Conservation (phyloP, 2,329 filamentous ascomycete species). For the Exophiala calicioides region DNA sequence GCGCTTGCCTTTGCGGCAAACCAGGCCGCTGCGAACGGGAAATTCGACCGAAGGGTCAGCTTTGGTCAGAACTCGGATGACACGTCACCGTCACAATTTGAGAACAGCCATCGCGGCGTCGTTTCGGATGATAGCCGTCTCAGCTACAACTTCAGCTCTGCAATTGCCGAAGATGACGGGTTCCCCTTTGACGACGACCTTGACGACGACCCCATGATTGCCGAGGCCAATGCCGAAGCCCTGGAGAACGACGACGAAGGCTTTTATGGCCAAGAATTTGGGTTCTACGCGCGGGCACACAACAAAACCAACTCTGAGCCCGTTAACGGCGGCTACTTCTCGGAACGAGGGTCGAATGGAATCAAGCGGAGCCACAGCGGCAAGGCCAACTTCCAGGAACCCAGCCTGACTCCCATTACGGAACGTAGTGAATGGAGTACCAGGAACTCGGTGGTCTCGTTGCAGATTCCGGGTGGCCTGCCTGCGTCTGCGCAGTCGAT, state of each 20-base stretch:
- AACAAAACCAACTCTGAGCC: conserved; percentile 58
- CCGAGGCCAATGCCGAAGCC: conserved; percentile 90
- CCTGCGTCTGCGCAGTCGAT: conserved; percentile 54
- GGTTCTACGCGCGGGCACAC: conserved; percentile 73
- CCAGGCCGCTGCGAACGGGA: conserved; percentile 72
- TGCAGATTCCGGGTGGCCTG: conserved; percentile 55
- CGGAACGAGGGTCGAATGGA: conserved; percentile 66
- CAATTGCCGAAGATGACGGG: conserved; percentile 48
- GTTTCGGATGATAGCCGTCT: conserved; percentile 53
- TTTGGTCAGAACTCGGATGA: conserved; percentile 44
- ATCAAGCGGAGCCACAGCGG: conserved; percentile 70
- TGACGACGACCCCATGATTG: conserved; percentile 88
- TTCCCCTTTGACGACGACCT: conserved; percentile 63
- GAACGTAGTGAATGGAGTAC: conserved; percentile 96
- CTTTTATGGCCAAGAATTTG: conserved; percentile 95
- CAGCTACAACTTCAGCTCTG: conserved; percentile 46
- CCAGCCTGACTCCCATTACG: conserved; percentile 93
- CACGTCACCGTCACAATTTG: conserved; percentile 40
- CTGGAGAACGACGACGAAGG: conserved; percentile 89
- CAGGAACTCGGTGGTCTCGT: conserved; percentile 82
- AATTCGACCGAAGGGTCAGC: conserved; percentile 66
- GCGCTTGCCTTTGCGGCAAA: conserved; percentile 80
- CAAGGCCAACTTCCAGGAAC: conserved; percentile 73
- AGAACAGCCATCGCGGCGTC: conserved; percentile 46
- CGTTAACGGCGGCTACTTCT: conserved; percentile 86